Evolutionary conservation across 345 rosid species (phyloP).

Genomic region (Lumnitzera littorea): DNA sequence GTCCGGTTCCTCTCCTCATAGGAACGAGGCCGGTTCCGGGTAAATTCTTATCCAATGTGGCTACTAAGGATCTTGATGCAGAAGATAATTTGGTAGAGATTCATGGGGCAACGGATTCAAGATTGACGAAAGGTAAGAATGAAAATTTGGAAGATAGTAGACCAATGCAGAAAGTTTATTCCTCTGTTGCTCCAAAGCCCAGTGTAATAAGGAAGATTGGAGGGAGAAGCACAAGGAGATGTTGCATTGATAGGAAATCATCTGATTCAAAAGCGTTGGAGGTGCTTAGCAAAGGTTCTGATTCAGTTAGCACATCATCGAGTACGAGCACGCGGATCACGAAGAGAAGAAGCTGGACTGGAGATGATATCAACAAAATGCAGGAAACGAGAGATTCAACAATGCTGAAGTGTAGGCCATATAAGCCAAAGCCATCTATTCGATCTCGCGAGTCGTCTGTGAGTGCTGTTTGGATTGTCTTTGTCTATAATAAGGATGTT

Average conservation of each 20-base stretch:
- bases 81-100: slow-evolving; percentile 32
- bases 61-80: slow-evolving; percentile 45
- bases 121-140: slow-evolving; percentile 10
- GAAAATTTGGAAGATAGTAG: slow-evolving; percentile 14
- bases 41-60: slow-evolving; percentile 35
- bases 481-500: not conserved
- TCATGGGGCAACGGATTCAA: slow-evolving; percentile 24
- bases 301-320: slow-evolving; percentile 29
- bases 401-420: slow-evolving; percentile 23
- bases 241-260: slow-evolving; percentile 11
- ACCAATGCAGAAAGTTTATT: slow-evolving; percentile 16
- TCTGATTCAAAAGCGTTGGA: slow-evolving; percentile 12
- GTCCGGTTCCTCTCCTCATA: slow-evolving; percentile 62
- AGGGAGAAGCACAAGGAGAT: slow-evolving; percentile 4
- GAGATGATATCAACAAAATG: slow-evolving; percentile 13
- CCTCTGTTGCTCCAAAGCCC: slow-evolving; percentile 13
- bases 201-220: not conserved
- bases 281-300: slow-evolving; percentile 22
- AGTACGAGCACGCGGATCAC: slow-evolving; percentile 9
- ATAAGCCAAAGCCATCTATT: slow-evolving; percentile 16
- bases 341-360: slow-evolving; percentile 48
- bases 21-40: slow-evolving; percentile 58
- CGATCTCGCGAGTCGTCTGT: not conserved
- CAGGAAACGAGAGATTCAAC: slow-evolving; percentile 22
- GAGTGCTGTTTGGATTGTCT: no score